phyloP scores from a whole-genome alignment of 2,329 filamentous ascomycete genomes.

The Didymella sp. region DNA sequence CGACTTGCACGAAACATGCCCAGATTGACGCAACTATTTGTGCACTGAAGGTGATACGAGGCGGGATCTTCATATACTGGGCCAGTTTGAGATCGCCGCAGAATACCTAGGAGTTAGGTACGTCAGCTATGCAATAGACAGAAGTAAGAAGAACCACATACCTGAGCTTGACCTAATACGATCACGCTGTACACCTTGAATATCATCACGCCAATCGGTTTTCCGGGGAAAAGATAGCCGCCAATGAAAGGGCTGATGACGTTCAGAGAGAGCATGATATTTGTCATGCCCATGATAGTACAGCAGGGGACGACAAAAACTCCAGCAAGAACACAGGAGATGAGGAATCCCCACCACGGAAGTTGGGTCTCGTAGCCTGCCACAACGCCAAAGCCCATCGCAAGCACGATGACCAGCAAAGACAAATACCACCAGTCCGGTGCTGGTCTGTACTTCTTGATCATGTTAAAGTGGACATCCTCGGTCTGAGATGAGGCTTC shows the following conservation, averaged over 20 bases:
- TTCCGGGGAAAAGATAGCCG: conserved; percentile 75
- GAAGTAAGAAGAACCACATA: conserved; percentile 18
- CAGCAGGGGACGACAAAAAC: conserved; percentile 40
- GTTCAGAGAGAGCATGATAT: conserved; percentile 71
- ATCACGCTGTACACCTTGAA: conserved; percentile 41
- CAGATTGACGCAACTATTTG: conserved; percentile 59
- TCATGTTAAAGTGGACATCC: conserved; percentile 60
- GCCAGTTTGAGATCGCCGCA: conserved; percentile 32
- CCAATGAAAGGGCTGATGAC: conserved; percentile 62
- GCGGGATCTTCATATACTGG: conserved; percentile 59
- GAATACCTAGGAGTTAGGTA: not conserved
- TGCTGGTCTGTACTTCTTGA: conserved; percentile 59
- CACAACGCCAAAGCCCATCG: conserved; percentile 45
- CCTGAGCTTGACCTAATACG: conserved; percentile 26
- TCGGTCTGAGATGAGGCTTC: conserved; percentile 61
- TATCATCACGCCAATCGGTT: conserved; percentile 72
- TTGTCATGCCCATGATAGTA: conserved; percentile 64
- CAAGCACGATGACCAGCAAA: conserved; percentile 60
- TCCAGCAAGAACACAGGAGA: conserved; percentile 69
- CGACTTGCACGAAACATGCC: conserved; percentile 44
- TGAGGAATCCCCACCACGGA: conserved; percentile 74
- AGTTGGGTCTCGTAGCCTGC: conserved; percentile 69
- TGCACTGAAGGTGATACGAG: conserved; percentile 58
- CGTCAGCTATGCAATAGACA: not conserved
- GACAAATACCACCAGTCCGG: conserved; percentile 65